Base-by-base conservation (phyloP, 73 alveolate species). In the Tetrahymena malaccensis region DNA sequence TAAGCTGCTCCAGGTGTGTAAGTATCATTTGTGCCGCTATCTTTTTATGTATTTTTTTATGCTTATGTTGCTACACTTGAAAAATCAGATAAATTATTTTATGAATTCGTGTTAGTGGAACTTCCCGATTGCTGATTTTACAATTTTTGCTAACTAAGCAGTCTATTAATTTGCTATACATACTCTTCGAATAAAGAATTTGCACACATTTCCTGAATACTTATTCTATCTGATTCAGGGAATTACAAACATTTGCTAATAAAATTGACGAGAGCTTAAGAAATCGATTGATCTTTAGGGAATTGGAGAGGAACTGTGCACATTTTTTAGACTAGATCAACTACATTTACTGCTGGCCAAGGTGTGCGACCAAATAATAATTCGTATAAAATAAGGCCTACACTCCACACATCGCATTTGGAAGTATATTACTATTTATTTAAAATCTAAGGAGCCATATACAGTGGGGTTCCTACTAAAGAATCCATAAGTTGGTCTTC, bases 371-470 rank as follows among this genome's bases (percentile, higher is more conserved):
- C 98, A 40, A 94, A 97, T 15, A 97, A 96, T 98, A 97, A 94
- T 97, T 97, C 99, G 97, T 97, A 97, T 85, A 97, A 96, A 96
- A 97, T 96, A n/a, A 97, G 97, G 22, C 99, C 99, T 11, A 97
- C 94, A 33, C 97, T 93, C 99, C 99, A 97, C 96, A 97, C 96
- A 94, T 97, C 99, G 38, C 97, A 96, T 94, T 96, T 98, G 43
- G 97, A 96, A 34, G 98, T 98, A 94, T 97, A 97, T 21, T 98
- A 97, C 37, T 93, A 94, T 94, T 97, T 95, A 43, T 97, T 94
- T 85, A 97, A 97, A 40, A 97, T 98, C 89, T 97, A 96, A 15
- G 99, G 99, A 19, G 99, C 98, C 94, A 97, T 97, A 85, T 97
- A 97, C 84, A 96, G 97, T 25, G 99, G 99, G 4, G 99, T 97